Conservation (phyloP, 2,329 filamentous ascomycete genomes). For the Rhinocladiella similis region DNA sequence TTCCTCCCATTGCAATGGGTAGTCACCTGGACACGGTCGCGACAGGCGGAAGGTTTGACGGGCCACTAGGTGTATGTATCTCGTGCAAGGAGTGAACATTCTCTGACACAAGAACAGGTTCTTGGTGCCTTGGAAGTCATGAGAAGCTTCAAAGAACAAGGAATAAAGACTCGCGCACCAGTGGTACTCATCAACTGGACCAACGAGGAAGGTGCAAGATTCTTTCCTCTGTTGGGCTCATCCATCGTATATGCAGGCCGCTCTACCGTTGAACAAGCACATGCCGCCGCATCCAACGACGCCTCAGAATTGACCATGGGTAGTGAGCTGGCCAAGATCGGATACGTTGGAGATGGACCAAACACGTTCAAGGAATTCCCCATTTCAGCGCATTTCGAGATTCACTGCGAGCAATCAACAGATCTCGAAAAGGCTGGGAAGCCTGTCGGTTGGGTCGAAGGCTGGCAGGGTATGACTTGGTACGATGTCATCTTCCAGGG, state of each 20-base stretch:
- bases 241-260: slow-evolving; percentile 22
- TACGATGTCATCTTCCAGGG: slow-evolving; percentile 22
- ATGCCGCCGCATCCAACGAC: slow-evolving; percentile 12
- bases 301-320: slow-evolving; percentile 20
- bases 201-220: slow-evolving; percentile 28
- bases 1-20: slow-evolving; percentile 34
- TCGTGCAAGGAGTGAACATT: too few relatives aligned
- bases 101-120: slow-evolving; percentile 12
- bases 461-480: slow-evolving; percentile 23
- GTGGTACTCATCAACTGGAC: slow-evolving; percentile 34
- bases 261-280: slow-evolving; percentile 15
- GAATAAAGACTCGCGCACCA: slow-evolving; percentile 29
- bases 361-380: slow-evolving; percentile 22
- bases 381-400: slow-evolving; percentile 22
- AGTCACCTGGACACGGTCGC: slow-evolving; percentile 31
- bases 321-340: slow-evolving; percentile 17
- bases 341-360: slow-evolving; percentile 21
- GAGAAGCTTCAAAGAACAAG: slow-evolving; percentile 37
- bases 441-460: slow-evolving; percentile 21
- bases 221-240: slow-evolving; percentile 19
- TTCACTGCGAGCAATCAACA: slow-evolving; percentile 21
- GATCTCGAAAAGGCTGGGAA: slow-evolving; percentile 21
- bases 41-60: slow-evolving; percentile 31
- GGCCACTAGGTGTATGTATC: slow-evolving; percentile 25
- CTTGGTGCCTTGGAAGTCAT: slow-evolving; percentile 37